Conservation (phyloP, 257 asterid genomes). For the Nicotiana undulata region DNA sequence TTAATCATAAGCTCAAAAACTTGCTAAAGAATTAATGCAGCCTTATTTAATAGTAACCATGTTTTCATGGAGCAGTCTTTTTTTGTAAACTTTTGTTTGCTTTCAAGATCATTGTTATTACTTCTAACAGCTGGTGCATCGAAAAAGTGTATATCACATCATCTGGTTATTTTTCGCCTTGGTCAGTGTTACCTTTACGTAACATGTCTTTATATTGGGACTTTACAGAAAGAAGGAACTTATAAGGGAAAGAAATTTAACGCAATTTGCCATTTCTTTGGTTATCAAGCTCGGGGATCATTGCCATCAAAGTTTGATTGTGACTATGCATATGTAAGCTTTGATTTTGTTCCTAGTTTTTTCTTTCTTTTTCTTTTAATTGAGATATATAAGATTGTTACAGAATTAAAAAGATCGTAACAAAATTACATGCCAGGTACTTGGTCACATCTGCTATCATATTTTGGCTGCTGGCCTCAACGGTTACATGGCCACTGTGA, state of each 20-base stretch:
- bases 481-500: slow-evolving; percentile 86
- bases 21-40: background rate
- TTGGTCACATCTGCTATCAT: slow-evolving; percentile 85
- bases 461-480: slow-evolving; percentile 85
- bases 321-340: slow-evolving; percentile 86
- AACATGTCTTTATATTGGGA: slow-evolving; percentile 5
- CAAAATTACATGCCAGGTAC: slow-evolving; percentile 44
- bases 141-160: background rate
- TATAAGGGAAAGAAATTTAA: slow-evolving; percentile 86
- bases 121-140: background rate
- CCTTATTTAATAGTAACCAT: background rate
- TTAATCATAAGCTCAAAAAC: background rate
- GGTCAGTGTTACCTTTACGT: background rate
- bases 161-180: background rate
- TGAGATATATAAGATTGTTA: background rate
- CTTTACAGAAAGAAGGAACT: slow-evolving; percentile 80
- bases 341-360: background rate
- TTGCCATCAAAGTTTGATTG: slow-evolving; percentile 96
- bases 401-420: background rate
- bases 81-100: background rate
- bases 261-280: slow-evolving; percentile 97
- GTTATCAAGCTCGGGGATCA: slow-evolving; percentile 99
- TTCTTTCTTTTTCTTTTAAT: background rate
- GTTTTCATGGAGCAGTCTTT: background rate
- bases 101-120: background rate